A percentile compares a stretch with the other conserved stretches of the same genome.
These are phyloP conservation scores for Parietaria judaica DNA, from an alignment of 306 rosid species.

Conservation along the genomic window DNA sequence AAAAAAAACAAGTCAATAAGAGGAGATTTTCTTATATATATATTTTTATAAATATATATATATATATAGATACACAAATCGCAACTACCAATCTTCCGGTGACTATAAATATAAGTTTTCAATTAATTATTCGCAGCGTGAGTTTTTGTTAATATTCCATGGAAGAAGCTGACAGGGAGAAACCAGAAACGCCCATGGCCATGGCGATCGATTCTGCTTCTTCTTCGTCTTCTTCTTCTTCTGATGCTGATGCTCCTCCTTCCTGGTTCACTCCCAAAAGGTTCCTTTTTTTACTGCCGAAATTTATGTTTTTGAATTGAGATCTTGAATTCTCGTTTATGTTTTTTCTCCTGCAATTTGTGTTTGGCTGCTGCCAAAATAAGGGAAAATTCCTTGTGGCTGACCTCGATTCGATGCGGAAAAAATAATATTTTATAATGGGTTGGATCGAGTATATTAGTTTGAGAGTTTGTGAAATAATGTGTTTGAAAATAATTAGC, in stretches of 20 bases:
- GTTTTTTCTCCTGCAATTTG: neutral
- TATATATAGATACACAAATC: neutral
- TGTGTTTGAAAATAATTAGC: no score
- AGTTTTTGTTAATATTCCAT: neutral
- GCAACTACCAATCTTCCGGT: neutral
- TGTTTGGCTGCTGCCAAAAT: slow-evolving; percentile 1
- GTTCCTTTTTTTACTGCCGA: slow-evolving; percentile 17
- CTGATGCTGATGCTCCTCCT: neutral
- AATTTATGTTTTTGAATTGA: no score
- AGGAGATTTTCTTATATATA: neutral
- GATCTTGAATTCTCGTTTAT: neutral
- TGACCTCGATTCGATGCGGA: no score
- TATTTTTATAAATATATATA: neutral
- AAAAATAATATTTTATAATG: neutral
- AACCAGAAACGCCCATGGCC: slow-evolving; percentile 13
- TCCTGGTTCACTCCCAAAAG: slow-evolving; percentile 85
- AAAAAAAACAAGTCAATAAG: neutral
- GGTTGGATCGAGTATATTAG: neutral
- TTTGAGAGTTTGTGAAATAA: neutral
- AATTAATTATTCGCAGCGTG: neutral
- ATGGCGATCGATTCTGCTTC: slow-evolving; percentile 26
- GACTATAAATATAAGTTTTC: neutral
- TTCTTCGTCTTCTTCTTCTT: slow-evolving; percentile 17
- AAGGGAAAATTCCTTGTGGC: neutral
- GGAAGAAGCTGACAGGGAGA: slow-evolving; percentile 1